phyloP scores from a whole-genome alignment of 129 eudicot genomes.

The Chrysanthemum lavandulifolium region DNA sequence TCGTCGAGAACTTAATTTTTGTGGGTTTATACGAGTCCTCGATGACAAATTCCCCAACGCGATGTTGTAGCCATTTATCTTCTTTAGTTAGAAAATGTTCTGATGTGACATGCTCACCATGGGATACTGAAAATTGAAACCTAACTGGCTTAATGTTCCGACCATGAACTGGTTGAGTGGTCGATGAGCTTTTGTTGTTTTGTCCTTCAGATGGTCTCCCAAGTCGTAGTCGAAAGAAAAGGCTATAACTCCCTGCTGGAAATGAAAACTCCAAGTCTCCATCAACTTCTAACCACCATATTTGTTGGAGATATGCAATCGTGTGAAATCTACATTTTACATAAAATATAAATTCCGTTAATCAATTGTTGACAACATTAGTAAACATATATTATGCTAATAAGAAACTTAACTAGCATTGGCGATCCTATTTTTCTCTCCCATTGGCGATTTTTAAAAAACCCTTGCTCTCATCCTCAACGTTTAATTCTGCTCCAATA shows the following conservation, averaged over 20 bases:
- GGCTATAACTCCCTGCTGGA: constrained; percentile 64
- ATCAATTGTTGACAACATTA: too few relatives aligned
- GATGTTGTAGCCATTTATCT: constrained; percentile 52
- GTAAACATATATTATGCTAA: background rate
- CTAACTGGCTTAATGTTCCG: constrained; percentile 68
- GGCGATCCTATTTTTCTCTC: too few relatives aligned
- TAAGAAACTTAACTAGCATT: background rate
- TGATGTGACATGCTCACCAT: constrained; percentile 39
- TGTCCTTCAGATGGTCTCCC: constrained; percentile 41
- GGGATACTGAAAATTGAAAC: constrained; percentile 52
- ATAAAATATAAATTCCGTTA: background rate
- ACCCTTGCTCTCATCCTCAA: too few relatives aligned
- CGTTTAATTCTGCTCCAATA: too few relatives aligned
- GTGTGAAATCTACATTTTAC: constrained; percentile 48
- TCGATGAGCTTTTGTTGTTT: constrained; percentile 16
- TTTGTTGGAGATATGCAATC: constrained; percentile 80
- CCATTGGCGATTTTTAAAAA: too few relatives aligned
- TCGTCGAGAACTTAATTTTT: constrained; percentile 62
- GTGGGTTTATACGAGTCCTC: constrained; percentile 33
- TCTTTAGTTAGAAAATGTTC: constrained; percentile 41
- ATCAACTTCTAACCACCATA: constrained; percentile 88
- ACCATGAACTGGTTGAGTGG: constrained; percentile 51
- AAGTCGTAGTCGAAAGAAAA: constrained; percentile 67
- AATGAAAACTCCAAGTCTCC: constrained; percentile 76
- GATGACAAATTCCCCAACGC: constrained; percentile 69